Evolutionary conservation across 192 early-diverging fungal species (phyloP).

Genomic region (Kickxella alabastrina): DNA sequence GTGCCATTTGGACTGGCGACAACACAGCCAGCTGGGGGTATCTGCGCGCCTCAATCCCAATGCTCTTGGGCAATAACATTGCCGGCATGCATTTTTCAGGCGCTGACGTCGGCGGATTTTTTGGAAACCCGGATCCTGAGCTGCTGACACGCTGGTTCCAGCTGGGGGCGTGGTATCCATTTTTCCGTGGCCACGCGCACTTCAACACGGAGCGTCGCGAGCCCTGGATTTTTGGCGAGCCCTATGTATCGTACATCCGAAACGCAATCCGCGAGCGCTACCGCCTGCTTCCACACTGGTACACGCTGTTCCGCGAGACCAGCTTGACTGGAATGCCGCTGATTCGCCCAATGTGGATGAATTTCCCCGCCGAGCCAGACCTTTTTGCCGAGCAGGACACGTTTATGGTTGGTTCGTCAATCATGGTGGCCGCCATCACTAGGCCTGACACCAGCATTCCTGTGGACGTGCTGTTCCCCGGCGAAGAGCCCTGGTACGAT

Average conservation of each 20-base stretch:
- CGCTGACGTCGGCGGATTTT: conserved; percentile 91
- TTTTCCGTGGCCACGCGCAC: conserved; percentile 91
- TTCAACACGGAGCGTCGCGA: conserved; percentile 88
- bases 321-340: conserved; percentile 66
- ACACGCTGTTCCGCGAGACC: conserved; percentile 78
- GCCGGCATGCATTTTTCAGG: conserved; percentile 77
- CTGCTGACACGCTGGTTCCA: conserved; percentile 89
- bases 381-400: conserved; percentile 72
- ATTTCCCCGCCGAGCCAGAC: conserved; percentile 70
- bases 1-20: conserved; percentile 93
- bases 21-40: conserved; percentile 84
- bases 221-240: conserved; percentile 87
- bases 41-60: conserved; percentile 66
- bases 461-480: conserved; percentile 67
- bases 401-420: conserved; percentile 74
- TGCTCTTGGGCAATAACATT: conserved; percentile 74
- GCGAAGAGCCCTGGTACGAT: conserved; percentile 50
- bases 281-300: conserved; percentile 74
- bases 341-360: conserved; percentile 75
- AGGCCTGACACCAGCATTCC: conserved; percentile 10
- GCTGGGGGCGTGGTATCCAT: conserved; percentile 80
- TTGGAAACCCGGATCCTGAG: conserved; percentile 85
- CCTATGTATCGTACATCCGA: conserved; percentile 66
- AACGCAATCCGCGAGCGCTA: conserved; percentile 70
- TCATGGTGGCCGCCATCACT: conserved; percentile 64